Conservation (phyloP, 345 rosid genomes). For the Citropsis articulata region DNA sequence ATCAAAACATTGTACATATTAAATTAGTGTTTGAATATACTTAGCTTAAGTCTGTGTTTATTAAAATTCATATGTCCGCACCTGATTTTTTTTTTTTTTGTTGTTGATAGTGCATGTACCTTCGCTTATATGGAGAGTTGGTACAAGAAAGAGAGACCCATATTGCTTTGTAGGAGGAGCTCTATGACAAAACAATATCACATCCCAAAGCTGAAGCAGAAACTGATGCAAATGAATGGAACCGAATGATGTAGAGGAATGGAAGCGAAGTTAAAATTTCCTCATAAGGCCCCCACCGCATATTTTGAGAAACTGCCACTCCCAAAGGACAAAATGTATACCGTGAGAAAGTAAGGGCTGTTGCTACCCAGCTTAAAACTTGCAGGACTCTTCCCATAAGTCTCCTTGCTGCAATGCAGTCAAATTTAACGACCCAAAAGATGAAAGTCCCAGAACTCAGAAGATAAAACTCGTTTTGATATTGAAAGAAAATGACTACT, state of each 20-base stretch:
- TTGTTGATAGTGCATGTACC: not conserved
- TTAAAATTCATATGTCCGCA: not conserved
- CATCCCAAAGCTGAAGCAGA: not conserved
- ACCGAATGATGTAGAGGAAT: not conserved
- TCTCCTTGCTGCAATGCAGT: not conserved
- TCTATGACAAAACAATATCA: not conserved
- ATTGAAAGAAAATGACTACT: not conserved
- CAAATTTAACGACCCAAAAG: not conserved
- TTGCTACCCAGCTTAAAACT: not conserved
- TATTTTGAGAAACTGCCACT: not conserved
- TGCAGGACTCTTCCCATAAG: not conserved
- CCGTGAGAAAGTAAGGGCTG: not conserved
- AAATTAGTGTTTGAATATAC: no score
- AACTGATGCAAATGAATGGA: not conserved
- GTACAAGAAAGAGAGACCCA: not conserved
- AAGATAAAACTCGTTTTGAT: not conserved
- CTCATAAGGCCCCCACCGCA: constrained; percentile 12
- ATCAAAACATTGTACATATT: no score
- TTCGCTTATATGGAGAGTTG: not conserved
- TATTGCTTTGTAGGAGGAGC: not conserved
- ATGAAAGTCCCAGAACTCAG: not conserved
- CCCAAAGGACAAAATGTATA: not conserved
- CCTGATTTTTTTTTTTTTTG: no score
- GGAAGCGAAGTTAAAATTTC: not conserved
- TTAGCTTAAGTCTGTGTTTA: no score